phyloP scores from a whole-genome alignment of 306 rosid species.

The Pyrus betulifolia region DNA sequence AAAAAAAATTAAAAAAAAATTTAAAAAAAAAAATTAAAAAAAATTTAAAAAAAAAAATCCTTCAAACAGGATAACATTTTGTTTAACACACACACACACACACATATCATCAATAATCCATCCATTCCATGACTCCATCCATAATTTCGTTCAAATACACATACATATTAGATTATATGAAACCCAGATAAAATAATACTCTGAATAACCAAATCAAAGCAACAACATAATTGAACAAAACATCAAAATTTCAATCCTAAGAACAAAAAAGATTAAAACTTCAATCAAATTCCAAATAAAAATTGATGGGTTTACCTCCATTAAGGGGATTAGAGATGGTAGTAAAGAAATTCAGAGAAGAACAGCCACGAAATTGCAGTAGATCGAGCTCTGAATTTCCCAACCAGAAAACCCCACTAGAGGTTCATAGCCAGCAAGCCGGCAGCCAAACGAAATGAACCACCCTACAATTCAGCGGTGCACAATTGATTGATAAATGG shows the following conservation, averaged over 20 bases:
- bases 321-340: conserved; percentile 16
- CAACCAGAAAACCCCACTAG: conserved; percentile 25
- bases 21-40: too few species aligned
- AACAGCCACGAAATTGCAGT: conserved; percentile 25
- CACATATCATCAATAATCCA: background rate
- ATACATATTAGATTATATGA: background rate
- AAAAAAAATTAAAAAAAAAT: too few species aligned
- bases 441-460: background rate
- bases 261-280: background rate
- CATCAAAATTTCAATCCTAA: background rate
- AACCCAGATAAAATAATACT: conserved; percentile 4
- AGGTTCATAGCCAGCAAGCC: conserved; percentile 32
- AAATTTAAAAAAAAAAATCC: background rate
- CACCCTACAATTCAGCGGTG: conserved; percentile 25
- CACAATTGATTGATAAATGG: background rate
- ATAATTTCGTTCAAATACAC: background rate
- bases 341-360: conserved; percentile 28
- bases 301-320: conserved; percentile 45
- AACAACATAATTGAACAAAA: background rate
- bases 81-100: background rate
- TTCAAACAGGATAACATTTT: background rate
- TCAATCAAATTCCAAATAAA: background rate
- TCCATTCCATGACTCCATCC: background rate
- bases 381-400: conserved; percentile 32
- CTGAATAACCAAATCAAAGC: conserved; percentile 3